Evolutionary conservation across 768 basidiomycete genomes (phyloP).

Genomic region (Clathrus columnatus): DNA sequence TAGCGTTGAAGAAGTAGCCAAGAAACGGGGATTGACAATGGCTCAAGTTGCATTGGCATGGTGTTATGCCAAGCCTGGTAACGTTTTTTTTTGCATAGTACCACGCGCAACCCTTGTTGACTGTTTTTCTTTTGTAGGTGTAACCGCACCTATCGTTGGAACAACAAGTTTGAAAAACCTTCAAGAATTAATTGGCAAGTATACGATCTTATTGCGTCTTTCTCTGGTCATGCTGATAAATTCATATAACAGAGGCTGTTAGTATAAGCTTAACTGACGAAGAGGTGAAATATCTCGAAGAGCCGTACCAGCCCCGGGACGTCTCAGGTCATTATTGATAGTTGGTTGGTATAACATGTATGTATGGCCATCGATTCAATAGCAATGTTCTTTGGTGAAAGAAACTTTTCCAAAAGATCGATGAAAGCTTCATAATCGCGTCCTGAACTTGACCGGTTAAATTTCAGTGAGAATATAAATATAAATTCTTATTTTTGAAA

Average conservation of each 20-base stretch:
- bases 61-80: constrained; percentile 35
- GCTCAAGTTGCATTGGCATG: constrained; percentile 49
- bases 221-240: too few relatives aligned
- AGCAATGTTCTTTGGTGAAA: too few relatives aligned
- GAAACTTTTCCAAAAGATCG: too few relatives aligned
- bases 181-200: constrained; percentile 30
- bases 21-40: constrained; percentile 44
- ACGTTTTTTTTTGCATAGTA: too few relatives aligned
- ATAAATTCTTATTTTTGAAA: too few relatives aligned
- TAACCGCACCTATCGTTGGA: constrained; percentile 39
- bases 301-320: constrained; percentile 17
- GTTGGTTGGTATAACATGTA: too few relatives aligned
- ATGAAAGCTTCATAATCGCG: too few relatives aligned
- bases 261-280: constrained; percentile 20
- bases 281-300: constrained; percentile 26
- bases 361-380: too few relatives aligned
- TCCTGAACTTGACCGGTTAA: too few relatives aligned
- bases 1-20: constrained; percentile 49
- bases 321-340: constrained; percentile 12
- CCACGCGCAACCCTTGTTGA: neutral
- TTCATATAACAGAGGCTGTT: constrained; percentile 4
- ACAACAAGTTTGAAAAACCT: constrained; percentile 33
- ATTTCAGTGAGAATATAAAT: too few relatives aligned
- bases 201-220: neutral
- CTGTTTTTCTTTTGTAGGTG: too few relatives aligned